Evolutionary conservation across 1,284 basidiomycete genomes (phyloP).

Genomic region (Pseudozyma flocculosa): DNA sequence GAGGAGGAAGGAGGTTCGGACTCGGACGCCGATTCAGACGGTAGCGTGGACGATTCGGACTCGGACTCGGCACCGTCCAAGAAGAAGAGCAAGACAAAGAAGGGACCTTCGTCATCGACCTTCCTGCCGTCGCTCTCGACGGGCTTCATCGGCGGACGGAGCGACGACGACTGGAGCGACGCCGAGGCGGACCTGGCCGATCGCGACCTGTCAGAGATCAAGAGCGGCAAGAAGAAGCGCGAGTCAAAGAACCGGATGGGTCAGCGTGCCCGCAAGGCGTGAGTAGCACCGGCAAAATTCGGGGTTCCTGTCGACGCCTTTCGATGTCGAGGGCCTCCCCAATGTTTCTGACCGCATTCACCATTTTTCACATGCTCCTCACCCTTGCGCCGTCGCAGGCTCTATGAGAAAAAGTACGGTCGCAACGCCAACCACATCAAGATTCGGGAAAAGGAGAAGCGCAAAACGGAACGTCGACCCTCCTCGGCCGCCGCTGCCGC

Average conservation of each 20-base stretch:
- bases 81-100: conserved; percentile 6
- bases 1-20: conserved; percentile 58
- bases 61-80: conserved; percentile 21
- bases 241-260: conserved; percentile 83
- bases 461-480: conserved; percentile 5
- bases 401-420: conserved; percentile 97
- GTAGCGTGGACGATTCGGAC: conserved; percentile 46
- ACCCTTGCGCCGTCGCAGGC: too few relatives aligned
- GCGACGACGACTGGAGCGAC: conserved; percentile 71
- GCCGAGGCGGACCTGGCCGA: conserved; percentile 68
- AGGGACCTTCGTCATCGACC: conserved; percentile 63
- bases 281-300: too few relatives aligned
- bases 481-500: not conserved
- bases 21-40: conserved; percentile 49
- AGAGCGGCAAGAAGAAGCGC: conserved; percentile 24
- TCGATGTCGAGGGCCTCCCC: not conserved
- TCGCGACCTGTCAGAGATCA: conserved; percentile 60
- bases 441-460: conserved; percentile 27
- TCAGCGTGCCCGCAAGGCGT: conserved; percentile 86
- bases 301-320: too few relatives aligned
- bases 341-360: too few relatives aligned
- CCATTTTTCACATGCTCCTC: too few relatives aligned
- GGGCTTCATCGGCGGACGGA: conserved; percentile 74
- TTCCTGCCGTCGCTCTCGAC: conserved; percentile 85
- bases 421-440: conserved; percentile 81